phyloP scores from a whole-genome alignment of 164 flowering plant species.

The Vitis rupestris region DNA sequence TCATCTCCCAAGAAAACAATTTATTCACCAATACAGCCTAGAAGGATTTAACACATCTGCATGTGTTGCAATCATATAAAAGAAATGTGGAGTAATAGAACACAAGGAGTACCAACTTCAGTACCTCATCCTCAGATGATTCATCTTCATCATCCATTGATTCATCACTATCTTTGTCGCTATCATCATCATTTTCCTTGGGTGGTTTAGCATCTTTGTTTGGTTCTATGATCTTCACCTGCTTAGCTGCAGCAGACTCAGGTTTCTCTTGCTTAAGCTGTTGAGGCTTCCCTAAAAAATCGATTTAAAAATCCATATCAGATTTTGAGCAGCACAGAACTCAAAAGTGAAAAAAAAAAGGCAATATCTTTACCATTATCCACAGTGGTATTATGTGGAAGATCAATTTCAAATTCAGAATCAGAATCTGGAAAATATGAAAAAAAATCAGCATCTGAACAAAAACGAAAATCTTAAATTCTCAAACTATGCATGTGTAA shows the following conservation, averaged over 20 bases:
- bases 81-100: background rate
- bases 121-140: constrained; percentile 20
- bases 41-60: background rate
- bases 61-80: background rate
- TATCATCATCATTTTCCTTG: constrained; percentile 14
- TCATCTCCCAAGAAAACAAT: no score
- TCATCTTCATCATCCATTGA: constrained; percentile 1
- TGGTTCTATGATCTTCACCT: constrained; percentile 37
- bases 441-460: background rate
- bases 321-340: background rate
- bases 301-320: background rate
- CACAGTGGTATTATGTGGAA: background rate
- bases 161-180: constrained; percentile 16
- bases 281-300: constrained; percentile 21
- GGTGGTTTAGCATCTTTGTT: constrained; percentile 18
- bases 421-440: constrained; percentile 11
- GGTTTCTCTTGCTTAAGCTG: constrained; percentile 16
- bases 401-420: constrained; percentile 4
- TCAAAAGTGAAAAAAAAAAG: background rate
- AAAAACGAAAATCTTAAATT: no score
- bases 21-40: no score
- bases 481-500: background rate
- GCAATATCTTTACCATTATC: constrained; percentile 5
- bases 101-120: background rate
- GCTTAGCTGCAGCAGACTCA: constrained; percentile 23